Base-by-base conservation (phyloP, 495 filamentous ascomycete genomes). In the Usnea hakonensis region DNA sequence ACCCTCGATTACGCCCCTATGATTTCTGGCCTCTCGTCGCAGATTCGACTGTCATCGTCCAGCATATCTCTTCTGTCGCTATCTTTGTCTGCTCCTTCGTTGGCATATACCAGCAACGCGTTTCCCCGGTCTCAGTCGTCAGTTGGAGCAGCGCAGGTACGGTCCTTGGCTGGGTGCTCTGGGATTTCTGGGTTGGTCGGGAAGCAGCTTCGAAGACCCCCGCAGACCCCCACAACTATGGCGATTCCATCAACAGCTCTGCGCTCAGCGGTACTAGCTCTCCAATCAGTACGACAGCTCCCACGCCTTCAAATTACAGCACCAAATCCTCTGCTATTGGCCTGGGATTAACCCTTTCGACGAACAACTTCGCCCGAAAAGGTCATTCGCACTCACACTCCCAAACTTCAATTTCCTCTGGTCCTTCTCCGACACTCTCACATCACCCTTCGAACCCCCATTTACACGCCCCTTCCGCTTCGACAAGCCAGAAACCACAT, bases 21-120 rank as follows among this genome's bases (percentile, higher is more conserved):
- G 91, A 97, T 70, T 98, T 98, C 77, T 98, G 95, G 91, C 90
- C 91, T 3, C 80, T 98, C 7, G 90, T 97, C 41, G 88, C 91
- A 62, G 94, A 97, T 70, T 92, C 90, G 16, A 98, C 94, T 8
- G 91, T 97, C 57, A 96, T 98, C 65, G 88, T 97, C 16, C 94
- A 98, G 70, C 94, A 98, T 74, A 87, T 97, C 4, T 94, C 89
- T 71, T 92, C 90, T 9, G 93, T 97, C 60, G 86, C 85, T 57
- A 93, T 98, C 54, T 98, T 98, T 64, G 82, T 95, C 58, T 94
- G 91, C 64, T 95, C 89, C 73, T 98, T 98, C 68, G 85, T 90
- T 21, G 91, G 86, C 28, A 98, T 97, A 64, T 88, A 87, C 67
- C 87, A 91, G 63, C 85, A 93, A 64, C 81, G 89, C 36, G 85